Conservation (phyloP, 306 rosid genomes). For the Rosa rugosa region DNA sequence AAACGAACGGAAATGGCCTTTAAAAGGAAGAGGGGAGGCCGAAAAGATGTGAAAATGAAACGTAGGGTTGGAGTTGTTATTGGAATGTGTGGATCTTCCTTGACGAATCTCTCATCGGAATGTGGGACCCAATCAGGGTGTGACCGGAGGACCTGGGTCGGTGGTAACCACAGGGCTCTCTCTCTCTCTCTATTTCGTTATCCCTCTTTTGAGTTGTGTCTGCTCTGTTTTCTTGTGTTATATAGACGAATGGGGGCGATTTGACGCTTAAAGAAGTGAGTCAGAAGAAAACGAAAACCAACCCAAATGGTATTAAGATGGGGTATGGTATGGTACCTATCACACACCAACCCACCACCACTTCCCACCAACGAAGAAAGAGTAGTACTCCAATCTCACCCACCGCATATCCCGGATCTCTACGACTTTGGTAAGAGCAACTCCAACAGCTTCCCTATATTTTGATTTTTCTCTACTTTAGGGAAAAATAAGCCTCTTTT, state of each 20-base stretch:
- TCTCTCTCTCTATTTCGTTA: background rate
- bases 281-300: background rate
- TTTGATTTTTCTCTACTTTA: too few relatives aligned
- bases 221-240: background rate
- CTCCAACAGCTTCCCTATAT: too few relatives aligned
- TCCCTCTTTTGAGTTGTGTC: background rate
- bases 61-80: constrained; percentile 33
- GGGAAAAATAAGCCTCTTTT: too few relatives aligned
- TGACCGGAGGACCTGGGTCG: constrained; percentile 22
- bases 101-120: constrained; percentile 15
- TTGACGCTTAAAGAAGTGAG: background rate
- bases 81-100: constrained; percentile 30
- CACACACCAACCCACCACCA: constrained; percentile 11
- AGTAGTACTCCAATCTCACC: background rate
- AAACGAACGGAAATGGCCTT: background rate
- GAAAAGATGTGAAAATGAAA: constrained; percentile 11
- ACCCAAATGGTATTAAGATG: background rate
- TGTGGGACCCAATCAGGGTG: constrained; percentile 30
- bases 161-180: background rate
- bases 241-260: background rate
- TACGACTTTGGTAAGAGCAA: background rate
- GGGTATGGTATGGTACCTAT: background rate
- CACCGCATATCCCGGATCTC: background rate
- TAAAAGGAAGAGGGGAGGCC: background rate
- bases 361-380: constrained; percentile 6